phyloP scores from a whole-genome alignment of 2,329 filamentous ascomycete genomes.

The Pseudogymnoascus sp. region DNA sequence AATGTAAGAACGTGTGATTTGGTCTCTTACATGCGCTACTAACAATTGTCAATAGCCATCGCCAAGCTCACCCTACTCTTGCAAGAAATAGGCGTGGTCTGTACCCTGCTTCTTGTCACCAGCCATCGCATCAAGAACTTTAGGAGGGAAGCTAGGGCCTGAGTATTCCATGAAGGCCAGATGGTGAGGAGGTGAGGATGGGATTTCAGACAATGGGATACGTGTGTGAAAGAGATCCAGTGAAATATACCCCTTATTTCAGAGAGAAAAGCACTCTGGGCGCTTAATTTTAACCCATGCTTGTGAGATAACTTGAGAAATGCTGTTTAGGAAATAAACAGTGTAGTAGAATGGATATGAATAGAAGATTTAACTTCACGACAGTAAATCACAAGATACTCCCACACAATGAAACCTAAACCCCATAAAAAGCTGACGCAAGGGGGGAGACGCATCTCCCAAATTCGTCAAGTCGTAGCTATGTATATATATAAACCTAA shows the following conservation, averaged over 20 bases:
- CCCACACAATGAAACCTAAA: neutral
- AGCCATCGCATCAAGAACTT: neutral
- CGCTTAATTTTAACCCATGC: neutral
- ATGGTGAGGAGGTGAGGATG: neutral
- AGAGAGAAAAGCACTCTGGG: neutral
- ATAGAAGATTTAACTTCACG: neutral
- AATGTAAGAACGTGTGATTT: too few relatives aligned
- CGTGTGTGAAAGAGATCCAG: neutral
- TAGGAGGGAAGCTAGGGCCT: neutral
- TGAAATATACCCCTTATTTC: neutral
- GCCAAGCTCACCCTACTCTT: too few relatives aligned
- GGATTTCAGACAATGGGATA: neutral
- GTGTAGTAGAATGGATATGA: neutral
- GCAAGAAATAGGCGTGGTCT: neutral
- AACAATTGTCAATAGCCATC: too few relatives aligned
- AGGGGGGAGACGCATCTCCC: constrained; percentile 2
- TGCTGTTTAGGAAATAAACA: neutral
- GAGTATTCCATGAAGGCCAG: neutral
- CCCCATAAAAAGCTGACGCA: neutral
- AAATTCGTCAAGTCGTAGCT: neutral
- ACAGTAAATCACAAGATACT: neutral
- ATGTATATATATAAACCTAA: neutral
- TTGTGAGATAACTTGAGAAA: neutral
- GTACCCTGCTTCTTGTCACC: neutral
- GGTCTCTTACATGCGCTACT: too few relatives aligned